Base-by-base conservation (phyloP, 495 filamentous ascomycete genomes). In the Cairneyella variabilis region DNA sequence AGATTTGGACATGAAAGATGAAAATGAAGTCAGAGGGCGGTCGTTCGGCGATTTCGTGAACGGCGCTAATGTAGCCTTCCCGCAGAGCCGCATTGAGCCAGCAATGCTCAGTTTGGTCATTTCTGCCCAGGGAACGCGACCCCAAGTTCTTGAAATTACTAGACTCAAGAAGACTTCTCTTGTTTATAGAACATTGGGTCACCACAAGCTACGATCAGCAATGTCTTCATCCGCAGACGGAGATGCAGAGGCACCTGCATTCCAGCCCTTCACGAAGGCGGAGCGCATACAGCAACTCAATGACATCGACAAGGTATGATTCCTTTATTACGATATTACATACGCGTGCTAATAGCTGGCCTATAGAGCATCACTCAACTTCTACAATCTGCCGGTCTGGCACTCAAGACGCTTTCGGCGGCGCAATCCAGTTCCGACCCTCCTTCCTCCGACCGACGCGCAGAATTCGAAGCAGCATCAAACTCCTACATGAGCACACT, bases 211-310 rank as follows among this genome's bases (percentile, higher is more conserved):
- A n/a, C n/a, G n/a, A n/a, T n/a, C n/a, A 47, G 47, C 9, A 27
- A 62, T 57, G 56, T 55, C 48, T 48, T 30, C 23, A 1, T 34
- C 34, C 30, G 20, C n/a, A 12, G 17, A 41, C 21, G 43, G 18
- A 28, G 58, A 68, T 12, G 25, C 32, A n/a, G 27, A 41, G 21
- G 42, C 58, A 20, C 0, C 52, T 42, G 10, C 38, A 36, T 69
- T 66, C 43, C 54, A 61, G 12, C 72, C 69, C 41, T 84, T 84
- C 59, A 85, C 77, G 21, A 75, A 80, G 17, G 77, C 77, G 5
- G 83, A 90, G 62, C 85, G 84, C 48, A 91, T 96, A 51, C 78
- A 83, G 47, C 85, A 91, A 57, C 78, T 96, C 37, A 83, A 77
- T 60, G 77, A 83, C 16, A 85, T 92, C 45, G 88, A 93, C 69